Evolutionary conservation across 2,329 filamentous ascomycete genomes (phyloP).

Genomic region (Pseudocercospora eumusae): DNA sequence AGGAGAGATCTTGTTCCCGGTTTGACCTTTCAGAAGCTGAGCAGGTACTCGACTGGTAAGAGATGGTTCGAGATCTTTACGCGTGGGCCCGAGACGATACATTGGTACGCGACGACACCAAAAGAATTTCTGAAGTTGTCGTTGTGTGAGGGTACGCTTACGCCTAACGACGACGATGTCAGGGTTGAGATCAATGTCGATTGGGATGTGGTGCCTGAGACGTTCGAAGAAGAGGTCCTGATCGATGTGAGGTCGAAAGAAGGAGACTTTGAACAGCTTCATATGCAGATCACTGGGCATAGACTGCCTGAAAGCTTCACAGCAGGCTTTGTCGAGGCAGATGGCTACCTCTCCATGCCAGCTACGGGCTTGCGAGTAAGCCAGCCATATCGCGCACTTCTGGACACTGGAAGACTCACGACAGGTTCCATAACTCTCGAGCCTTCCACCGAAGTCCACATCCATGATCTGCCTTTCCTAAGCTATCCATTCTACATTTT

Average conservation of each 20-base stretch:
- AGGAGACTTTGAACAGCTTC: slow-evolving; percentile 42
- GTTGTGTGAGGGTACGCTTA: neutral
- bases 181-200: neutral
- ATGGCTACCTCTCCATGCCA: slow-evolving; percentile 47
- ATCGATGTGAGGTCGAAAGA: slow-evolving; percentile 11
- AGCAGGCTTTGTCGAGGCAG: slow-evolving; percentile 63
- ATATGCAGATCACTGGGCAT: slow-evolving; percentile 57
- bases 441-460: slow-evolving; percentile 31
- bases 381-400: slow-evolving; percentile 51
- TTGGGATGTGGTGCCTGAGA: slow-evolving; percentile 2
- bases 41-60: slow-evolving; percentile 38
- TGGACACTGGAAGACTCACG: slow-evolving; percentile 52
- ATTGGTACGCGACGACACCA: neutral
- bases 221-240: neutral
- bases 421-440: slow-evolving; percentile 42
- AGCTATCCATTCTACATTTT: slow-evolving; percentile 15
- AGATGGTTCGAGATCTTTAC: slow-evolving; percentile 1
- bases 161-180: neutral
- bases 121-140: neutral
- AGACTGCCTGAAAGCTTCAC: slow-evolving; percentile 54
- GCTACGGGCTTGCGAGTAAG: slow-evolving; percentile 38
- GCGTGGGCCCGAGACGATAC: neutral
- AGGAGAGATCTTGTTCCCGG: slow-evolving; percentile 48
- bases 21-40: slow-evolving; percentile 53
- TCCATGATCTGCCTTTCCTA: slow-evolving; percentile 58